Conservation (phyloP, 306 rosid genomes). For the Crotalaria pallida region DNA sequence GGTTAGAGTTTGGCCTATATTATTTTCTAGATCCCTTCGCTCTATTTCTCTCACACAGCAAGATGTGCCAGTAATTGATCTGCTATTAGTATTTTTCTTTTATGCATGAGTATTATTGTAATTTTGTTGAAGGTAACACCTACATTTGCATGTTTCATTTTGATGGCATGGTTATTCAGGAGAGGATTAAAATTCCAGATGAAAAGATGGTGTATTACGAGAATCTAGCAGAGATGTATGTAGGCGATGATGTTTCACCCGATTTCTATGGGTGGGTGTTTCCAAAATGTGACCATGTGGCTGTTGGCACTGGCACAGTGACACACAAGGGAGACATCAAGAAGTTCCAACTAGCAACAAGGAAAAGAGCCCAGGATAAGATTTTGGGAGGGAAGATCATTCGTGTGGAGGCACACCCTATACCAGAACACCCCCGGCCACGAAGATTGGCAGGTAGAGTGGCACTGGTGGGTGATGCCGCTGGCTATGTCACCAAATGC, state of each 20-base stretch:
- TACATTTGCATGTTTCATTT: neutral
- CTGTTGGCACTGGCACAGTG: conserved; percentile 96
- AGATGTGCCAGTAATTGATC: neutral
- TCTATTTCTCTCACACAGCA: neutral
- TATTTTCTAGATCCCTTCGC: too few species aligned
- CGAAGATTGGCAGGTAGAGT: conserved; percentile 67
- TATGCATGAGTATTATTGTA: neutral
- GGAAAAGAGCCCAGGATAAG: conserved; percentile 94
- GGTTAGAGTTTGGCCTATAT: neutral
- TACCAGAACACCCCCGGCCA: conserved; percentile 97
- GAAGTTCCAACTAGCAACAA: conserved; percentile 93
- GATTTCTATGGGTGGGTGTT: conserved; percentile 99
- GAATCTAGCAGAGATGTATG: conserved; percentile 94
- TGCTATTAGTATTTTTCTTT: neutral
- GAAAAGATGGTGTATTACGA: conserved; percentile 89
- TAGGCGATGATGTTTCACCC: conserved; percentile 95
- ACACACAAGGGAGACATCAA: conserved; percentile 98
- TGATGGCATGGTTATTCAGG: conserved; percentile 41
- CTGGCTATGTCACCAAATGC: conserved; percentile 95
- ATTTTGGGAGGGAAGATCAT: conserved; percentile 82
- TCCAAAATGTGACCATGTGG: conserved; percentile 96
- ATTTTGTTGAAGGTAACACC: neutral
- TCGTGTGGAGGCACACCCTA: conserved; percentile 97
- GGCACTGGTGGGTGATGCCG: conserved; percentile 95
- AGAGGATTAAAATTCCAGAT: conserved; percentile 87